Base-by-base conservation (phyloP, 169 alveolate genomes). In the Theileria parva region DNA sequence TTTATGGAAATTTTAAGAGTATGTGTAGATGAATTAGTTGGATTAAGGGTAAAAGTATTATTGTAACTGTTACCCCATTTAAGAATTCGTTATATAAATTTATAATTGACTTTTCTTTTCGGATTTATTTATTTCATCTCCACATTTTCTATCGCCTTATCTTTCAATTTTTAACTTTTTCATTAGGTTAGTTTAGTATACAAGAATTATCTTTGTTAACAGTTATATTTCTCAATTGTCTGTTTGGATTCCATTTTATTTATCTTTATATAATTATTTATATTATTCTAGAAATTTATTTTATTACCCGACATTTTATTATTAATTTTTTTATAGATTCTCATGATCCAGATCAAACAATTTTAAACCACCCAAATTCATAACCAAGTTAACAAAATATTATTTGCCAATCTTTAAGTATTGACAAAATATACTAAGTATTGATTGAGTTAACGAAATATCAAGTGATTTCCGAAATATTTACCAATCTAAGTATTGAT, bases 301-400 rank as follows among this genome's bases (percentile, higher is more conserved):
- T 4, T 0, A 60, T 27, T 25, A 5, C 37, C 68, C 39, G 7
- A 11, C 13, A 27, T 4, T 3, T 28, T 34, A n/a, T 65, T 25
- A 34, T 65, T 28, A 65, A 30, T 65, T 30, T 39, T 69, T 27
- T 27, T 69, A 25, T 67, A 69, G 77, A 48, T 69, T 69, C 55
- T 32, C 65, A 23, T 23, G 30, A 5, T n/a, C 25, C 8, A 66
- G 15, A 25, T 66, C 4, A 25, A 30, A 8, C 2, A 44, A 39
- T 55, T 70, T 23, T 39, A 70, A 71, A 39, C 50, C 27, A 71
- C 23, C 25, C 19, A 32, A 32, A 32, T 32, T 32, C 37, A 2
- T 32, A 32, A 32, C 37, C 5, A 5, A 44, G 63, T 21, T 44
- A 21, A 23, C 63, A 65, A 32, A 44, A 4, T 44, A 44, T 44